Evolutionary conservation across 441 rosid species (phyloP), one percentile per base, ranked within the genome.

Genomic region (Adansonia gregorii): DNA sequence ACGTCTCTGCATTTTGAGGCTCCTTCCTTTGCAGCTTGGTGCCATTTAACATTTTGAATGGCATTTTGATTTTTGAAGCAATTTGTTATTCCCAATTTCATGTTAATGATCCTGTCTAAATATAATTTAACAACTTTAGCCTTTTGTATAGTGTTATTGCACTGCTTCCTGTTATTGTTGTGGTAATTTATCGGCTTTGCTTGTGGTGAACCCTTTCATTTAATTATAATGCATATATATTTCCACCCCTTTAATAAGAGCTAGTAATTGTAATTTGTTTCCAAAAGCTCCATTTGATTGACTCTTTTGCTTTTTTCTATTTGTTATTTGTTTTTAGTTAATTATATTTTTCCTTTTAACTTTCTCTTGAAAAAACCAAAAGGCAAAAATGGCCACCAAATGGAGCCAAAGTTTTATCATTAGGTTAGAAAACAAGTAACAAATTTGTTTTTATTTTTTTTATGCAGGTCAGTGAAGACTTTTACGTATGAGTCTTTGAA

Each of bases 391-490:
- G 48, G 12, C 48, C 11, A 17, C 22, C 12, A n/a, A 65, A 41
- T 15, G 10, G 14, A 15, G 24, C 24, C 12, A 8, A 61, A 24
- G 22, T 60, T 14, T 64, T 20, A 6, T 15, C 41, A 75, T 10
- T 11, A 17, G 11, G 20, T 49, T 64, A 20, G 4, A 1, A 43
- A 22, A 45, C 1, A 10, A 22, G 24, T 15, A 24, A 49, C 59
- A 14, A 39, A 39, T 55, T 55, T 80, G 70, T 77, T 76, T 81
- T 79, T 83, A 65, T 74, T 73, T 84, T 73, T 84, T 46, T 87
- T 73, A 78, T 86, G 89, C 94, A 96, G 99, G 85, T 94, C 97
- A 49, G 97, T 96, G 79, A 96, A 96, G 88, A 94, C 97, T 24
- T 75, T 94, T 76, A 96, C 94, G 45, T 93, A 89, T 43, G 97